Base-by-base conservation (phyloP, 352 stramenopile genomes). In the Phytophthora pistaciae region DNA sequence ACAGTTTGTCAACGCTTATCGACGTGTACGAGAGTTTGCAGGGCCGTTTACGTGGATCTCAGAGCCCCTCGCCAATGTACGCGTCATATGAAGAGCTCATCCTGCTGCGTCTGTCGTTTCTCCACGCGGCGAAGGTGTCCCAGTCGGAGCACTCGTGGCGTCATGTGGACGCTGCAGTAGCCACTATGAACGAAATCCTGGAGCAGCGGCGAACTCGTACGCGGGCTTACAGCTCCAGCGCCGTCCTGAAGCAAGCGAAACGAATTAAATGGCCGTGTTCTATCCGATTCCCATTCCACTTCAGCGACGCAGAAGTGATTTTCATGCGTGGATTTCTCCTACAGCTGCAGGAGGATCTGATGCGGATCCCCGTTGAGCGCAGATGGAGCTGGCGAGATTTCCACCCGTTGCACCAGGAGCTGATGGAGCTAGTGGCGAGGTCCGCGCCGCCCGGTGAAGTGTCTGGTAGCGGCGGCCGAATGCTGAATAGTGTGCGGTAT, bases 11-110 rank as follows among this genome's bases (percentile, higher is more conserved):
- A 36, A 67, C 58, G 16, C 48, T 80, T 2, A 78, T 90, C 11
- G 80, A 90, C 29, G 67, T 86, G 23, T 85, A 87, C 56, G 81
- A 90, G 57, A 91, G 85, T 64, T 66, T 91, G 3, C 85, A 77
- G 5, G 82, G 82, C 9, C 78, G 83, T 16, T 62, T 92, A 21
- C 78, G 82, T 9, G 72, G 78, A 16, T 64, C 64, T 0, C 79
- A 79, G 49, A 58, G 73, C 1, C 68, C 67, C 7, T 77, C 64
- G 5, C 60, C 55, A 20, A 49, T 67, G 3, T 88, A 91, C 46
- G 60, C 66, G 16, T 50, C 67, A 8, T 87, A 83, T 29, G 82
- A 91, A 72, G 83, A 93, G 53, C 54, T 91, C 1, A 33, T 93
- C 1, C 49, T 91, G 14, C 31, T 88, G 2, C 72, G 85, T 16